These are phyloP conservation scores for Uronychia binucleata DNA, from an alignment of 73 alveolate species.

Conservation along the genomic window DNA sequence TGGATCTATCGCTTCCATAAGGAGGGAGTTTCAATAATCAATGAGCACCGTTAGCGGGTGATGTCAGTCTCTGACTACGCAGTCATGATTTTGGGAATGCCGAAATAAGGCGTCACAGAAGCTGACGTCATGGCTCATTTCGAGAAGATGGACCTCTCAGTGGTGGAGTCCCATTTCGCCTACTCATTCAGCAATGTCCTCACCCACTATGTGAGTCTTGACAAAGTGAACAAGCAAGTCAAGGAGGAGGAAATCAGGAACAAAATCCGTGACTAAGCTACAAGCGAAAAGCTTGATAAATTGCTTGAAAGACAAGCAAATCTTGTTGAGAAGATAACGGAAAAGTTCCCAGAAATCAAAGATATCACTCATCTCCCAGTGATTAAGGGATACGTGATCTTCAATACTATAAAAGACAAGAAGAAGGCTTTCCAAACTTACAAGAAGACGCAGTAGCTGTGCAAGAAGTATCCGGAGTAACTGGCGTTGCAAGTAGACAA, in stretches of 20 bases:
- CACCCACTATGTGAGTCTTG: constrained; percentile 8
- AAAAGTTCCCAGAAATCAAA: background rate
- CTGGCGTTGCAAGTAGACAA: background rate
- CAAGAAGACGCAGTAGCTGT: background rate
- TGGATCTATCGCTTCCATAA: background rate
- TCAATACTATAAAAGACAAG: background rate
- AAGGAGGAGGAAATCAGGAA: constrained; percentile 1
- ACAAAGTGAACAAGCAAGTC: constrained; percentile 11
- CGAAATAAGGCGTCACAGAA: background rate
- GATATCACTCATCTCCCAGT: background rate
- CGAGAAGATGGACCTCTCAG: background rate
- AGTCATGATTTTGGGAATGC: background rate
- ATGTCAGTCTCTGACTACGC: background rate
- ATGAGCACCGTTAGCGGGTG: background rate
- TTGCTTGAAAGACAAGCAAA: background rate
- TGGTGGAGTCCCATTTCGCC: constrained; percentile 15
- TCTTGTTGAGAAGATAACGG: background rate
- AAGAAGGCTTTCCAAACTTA: background rate
- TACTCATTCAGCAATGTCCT: constrained; percentile 4
- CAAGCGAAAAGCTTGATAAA: background rate
- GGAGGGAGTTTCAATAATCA: background rate
- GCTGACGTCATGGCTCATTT: background rate
- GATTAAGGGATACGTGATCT: background rate
- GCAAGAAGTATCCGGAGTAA: background rate
- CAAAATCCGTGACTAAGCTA: background rate